phyloP scores from a whole-genome alignment of 345 rosid species.

The Bruguiera sexangula region DNA sequence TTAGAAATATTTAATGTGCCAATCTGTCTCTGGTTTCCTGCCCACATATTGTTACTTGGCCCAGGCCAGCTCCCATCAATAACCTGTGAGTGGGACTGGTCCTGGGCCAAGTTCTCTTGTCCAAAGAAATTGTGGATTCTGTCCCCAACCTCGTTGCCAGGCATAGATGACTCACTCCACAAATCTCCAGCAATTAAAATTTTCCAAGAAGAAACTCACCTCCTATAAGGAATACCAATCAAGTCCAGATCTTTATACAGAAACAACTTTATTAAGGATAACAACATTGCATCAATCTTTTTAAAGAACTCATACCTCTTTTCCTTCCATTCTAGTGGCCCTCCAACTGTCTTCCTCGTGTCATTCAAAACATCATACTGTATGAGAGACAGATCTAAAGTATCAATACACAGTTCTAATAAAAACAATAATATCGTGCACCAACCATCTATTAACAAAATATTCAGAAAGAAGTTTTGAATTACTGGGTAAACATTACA shows the following conservation, averaged over 20 bases:
- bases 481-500: no score
- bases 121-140: conserved; percentile 84
- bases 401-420: conserved; percentile 3
- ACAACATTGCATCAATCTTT: background rate
- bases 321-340: conserved; percentile 28
- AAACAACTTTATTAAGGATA: conserved; percentile 9
- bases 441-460: no score
- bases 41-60: conserved; percentile 48
- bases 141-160: conserved; percentile 96
- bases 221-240: conserved; percentile 26
- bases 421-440: background rate
- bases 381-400: conserved; percentile 8
- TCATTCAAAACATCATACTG: conserved; percentile 21
- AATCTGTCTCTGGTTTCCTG: conserved; percentile 59
- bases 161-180: conserved; percentile 61
- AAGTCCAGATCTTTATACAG: conserved; percentile 12
- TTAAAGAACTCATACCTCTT: conserved; percentile 23
- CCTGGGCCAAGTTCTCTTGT: conserved; percentile 63
- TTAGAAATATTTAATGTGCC: conserved; percentile 47
- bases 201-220: conserved; percentile 19
- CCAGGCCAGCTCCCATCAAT: conserved; percentile 63
- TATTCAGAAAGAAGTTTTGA: no score
- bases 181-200: conserved; percentile 32
- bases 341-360: conserved; percentile 20
- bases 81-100: conserved; percentile 58